Base-by-base conservation (phyloP, 2,329 filamentous ascomycete genomes). In the Camillea tinctor region DNA sequence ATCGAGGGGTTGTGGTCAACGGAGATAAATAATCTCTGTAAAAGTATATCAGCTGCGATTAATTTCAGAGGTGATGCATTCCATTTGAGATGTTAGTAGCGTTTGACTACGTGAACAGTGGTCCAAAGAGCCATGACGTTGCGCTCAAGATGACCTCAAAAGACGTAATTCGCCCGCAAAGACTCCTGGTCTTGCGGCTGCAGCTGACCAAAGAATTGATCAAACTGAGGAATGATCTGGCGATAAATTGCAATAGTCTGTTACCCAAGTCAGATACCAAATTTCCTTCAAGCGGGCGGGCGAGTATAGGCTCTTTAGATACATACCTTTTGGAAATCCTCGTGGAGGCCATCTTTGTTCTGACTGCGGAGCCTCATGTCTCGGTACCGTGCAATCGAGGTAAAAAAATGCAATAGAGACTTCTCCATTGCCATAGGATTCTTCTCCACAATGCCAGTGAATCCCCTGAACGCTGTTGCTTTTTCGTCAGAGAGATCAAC, bases 341-440 rank as follows among this genome's bases (percentile, higher is more conserved):
- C 83, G 59, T 89, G 85, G 56, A 92, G 80, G 60, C 88, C 86
- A 65, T 85, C 82, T 71, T 88, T 88, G 64, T 85, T 75, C 22
- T 86, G 84, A 60, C 80, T 86, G 60, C 82, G 81, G 57, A 85
- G 78, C 62, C 83, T 81, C 63, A 88, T 84, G 65, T 88, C 84
- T 60, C 86, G 85, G 74, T 93, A 96, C 61, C 85, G 82, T 17
- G 94, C 91, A 77, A 98, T 96, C 59, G 91, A 84, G 55, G 82
- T 84, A 74, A 99, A 96, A 77, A 95, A 96, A 59, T 90, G 85
- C 40, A 89, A 81, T 49, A 99, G 81, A 60, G 88, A 90, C 67
- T 89, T 89, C 77, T 98, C 95, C 86, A 99, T 94, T 1, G 93
- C 92, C 72, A 93, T 86, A 0, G 95, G 95, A 70, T 98, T 98